Base-by-base conservation (phyloP, 2,329 filamentous ascomycete species). In the Clonostachys byssicola region DNA sequence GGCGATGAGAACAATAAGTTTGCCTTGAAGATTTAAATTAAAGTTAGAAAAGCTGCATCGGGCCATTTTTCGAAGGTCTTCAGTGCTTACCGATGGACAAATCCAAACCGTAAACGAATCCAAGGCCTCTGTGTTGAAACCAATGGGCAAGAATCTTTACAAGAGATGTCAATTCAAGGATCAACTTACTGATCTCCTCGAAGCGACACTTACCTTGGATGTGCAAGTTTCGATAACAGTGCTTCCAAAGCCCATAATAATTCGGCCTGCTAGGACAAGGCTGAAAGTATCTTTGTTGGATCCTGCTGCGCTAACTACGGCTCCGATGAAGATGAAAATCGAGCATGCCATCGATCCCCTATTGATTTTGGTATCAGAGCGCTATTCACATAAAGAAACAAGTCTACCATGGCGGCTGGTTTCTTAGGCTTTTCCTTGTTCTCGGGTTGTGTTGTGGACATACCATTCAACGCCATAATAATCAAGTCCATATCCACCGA, bases 211-310 rank as follows among this genome's bases (percentile, higher is more conserved):
- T 2, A 56, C 54, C 44, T 59, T 59, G n/a, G 56, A 59, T 10
- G 56, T 56, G 40, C 55, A 59, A 1, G 49, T 54, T 48, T 59
- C 57, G 12, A 60, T 56, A 20, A 60, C 44, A 2, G 57, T 57
- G 40, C 55, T 58, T 14, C 57, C 57, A 34, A 60, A 60, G 3
- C 57, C 56, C 57, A 60, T 58, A 6, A 60, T 51, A 36, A 60
- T 46, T 41, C 55, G 51, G 16, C 56, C 57, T 4, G 44, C 47
- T 14, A 58, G 40, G 3, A 59, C 52, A 10, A 60, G 50, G 7
- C 44, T 46, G 23, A 58, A 60, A 0, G 55, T 46, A 42, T 54
- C 51, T 9, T 51, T 39, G 49, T 60, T 55, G 3, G 49, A 52
- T 10, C 56, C 57, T 3, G 53, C 40, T 4, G 56, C 57, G 10